Conservation (phyloP, 2,329 filamentous ascomycete species). For the Niveomyces coronatus region DNA sequence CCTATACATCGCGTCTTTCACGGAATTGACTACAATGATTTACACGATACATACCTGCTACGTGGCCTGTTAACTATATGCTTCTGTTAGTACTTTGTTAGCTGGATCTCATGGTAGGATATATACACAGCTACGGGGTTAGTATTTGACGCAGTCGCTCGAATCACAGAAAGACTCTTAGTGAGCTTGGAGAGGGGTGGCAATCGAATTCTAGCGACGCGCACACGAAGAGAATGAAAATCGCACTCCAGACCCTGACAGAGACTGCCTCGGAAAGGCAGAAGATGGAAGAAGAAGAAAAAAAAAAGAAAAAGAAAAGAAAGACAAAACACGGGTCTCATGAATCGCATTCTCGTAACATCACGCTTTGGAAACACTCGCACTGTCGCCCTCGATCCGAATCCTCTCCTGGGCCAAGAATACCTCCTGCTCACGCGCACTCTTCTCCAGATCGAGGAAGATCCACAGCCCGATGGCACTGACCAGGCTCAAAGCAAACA, state of each 20-base stretch:
- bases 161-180: not conserved
- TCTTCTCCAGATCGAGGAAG: constrained; percentile 52
- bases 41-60: too few species aligned
- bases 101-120: too few species aligned
- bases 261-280: too few species aligned
- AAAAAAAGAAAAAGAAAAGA: not conserved
- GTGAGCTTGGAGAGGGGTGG: not conserved
- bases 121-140: not conserved
- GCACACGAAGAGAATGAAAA: not conserved
- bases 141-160: not conserved
- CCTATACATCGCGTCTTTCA: too few species aligned
- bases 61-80: too few species aligned
- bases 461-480: constrained; percentile 43
- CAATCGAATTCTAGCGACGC: constrained; percentile 4
- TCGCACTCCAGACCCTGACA: too few species aligned
- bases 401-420: constrained; percentile 35
- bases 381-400: constrained; percentile 7
- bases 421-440: constrained; percentile 44
- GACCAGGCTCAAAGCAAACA: constrained; percentile 46
- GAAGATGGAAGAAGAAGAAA: not conserved
- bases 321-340: not conserved
- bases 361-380: constrained; percentile 1
- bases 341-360: not conserved
- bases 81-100: too few species aligned
- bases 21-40: too few species aligned